Evolutionary conservation across 23 red algal species (phyloP), one percentile per base, ranked within the genome.

Genomic region (Porphyridium purpureum): DNA sequence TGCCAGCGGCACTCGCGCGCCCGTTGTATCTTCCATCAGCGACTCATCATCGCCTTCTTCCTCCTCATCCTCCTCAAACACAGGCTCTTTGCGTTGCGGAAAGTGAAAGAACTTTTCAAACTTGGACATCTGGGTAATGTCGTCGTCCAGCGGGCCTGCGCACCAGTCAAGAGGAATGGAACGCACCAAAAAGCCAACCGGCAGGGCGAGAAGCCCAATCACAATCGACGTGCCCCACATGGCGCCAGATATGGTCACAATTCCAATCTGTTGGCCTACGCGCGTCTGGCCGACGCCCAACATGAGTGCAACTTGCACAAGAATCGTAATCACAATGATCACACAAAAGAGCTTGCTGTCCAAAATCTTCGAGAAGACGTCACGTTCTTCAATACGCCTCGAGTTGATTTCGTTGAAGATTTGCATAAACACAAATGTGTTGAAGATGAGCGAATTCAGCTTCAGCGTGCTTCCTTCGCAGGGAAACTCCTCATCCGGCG

Each of bases 341-440:
- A 36, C n/a, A 7, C 80, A 35, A 50, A 93, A 93, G 35, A 69
- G 21, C 36, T 24, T 21, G 22, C 62, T 62, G 17, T 67, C 41
- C 19, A 38, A 32, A 35, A 93, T 57, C 4, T 68, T 55, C 15
- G 62, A 20, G 41, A 93, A 93, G 17, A 93, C 60, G 36, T 82
- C 55, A 20, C 56, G 66, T 24, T 72, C 55, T 3, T 35, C 22
- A 23, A 93, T 66, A 15, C 74, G 59, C 23, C 84, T 42, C 8
- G 73, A 62, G 48, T 93, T 93, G 17, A 93, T 32, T 44, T 93
- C 84, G 26, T 70, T 69, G 2, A 52, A 61, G 26, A 80, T 70
- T 32, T 93, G 84, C 84, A 93, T 80, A 31, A 93, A 93, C 31
- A 93, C 84, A 44, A 93, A 93, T 21, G 64, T 57, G 42, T 93